Percentiles rank a stretch among this genome's conserved stretches.
phyloP scores from a whole-genome alignment of 1,139 yeast genomes.

The Saccharomyces hybrid region DNA sequence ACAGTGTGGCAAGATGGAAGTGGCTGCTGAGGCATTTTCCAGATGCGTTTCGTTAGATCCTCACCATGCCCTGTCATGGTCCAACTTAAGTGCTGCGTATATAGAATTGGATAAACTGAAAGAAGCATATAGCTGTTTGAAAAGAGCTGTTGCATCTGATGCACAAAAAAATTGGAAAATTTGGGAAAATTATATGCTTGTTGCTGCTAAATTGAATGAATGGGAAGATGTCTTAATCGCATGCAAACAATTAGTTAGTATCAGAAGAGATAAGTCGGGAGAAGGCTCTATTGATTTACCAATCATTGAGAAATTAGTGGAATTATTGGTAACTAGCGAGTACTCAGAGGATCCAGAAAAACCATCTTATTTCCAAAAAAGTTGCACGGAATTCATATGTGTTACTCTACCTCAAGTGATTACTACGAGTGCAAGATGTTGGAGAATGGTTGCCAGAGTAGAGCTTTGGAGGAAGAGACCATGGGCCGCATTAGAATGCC shows the following conservation, averaged over 20 bases:
- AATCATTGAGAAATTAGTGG: slow-evolving; percentile 66
- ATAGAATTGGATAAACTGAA: slow-evolving; percentile 54
- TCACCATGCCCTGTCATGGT: slow-evolving; percentile 79
- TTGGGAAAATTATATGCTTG: slow-evolving; percentile 79
- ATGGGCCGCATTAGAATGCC: slow-evolving; percentile 79
- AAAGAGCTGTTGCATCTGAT: slow-evolving; percentile 67
- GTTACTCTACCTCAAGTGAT: slow-evolving; percentile 59
- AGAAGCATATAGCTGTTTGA: slow-evolving; percentile 78
- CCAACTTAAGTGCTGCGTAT: slow-evolving; percentile 82
- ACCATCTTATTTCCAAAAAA: slow-evolving; percentile 51
- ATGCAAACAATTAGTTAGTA: slow-evolving; percentile 51
- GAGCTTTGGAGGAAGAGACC: slow-evolving; percentile 83
- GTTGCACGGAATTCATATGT: slow-evolving; percentile 64
- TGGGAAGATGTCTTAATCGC: slow-evolving; percentile 87
- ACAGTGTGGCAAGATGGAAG: slow-evolving; percentile 60
- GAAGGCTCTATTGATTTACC: slow-evolving; percentile 70
- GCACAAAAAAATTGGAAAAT: slow-evolving; percentile 78
- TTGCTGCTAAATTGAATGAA: slow-evolving; percentile 70
- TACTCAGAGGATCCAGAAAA: slow-evolving; percentile 36
- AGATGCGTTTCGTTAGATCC: slow-evolving; percentile 86
- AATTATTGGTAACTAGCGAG: slow-evolving; percentile 48
- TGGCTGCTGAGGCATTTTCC: slow-evolving; percentile 89
- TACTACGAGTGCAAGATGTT: slow-evolving; percentile 62
- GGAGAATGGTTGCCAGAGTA: slow-evolving; percentile 79
- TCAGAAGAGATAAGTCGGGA: slow-evolving; percentile 45